Evolutionary conservation across 352 stramenopile genomes (phyloP).

Genomic region (Elongisporangium undulatum): DNA sequence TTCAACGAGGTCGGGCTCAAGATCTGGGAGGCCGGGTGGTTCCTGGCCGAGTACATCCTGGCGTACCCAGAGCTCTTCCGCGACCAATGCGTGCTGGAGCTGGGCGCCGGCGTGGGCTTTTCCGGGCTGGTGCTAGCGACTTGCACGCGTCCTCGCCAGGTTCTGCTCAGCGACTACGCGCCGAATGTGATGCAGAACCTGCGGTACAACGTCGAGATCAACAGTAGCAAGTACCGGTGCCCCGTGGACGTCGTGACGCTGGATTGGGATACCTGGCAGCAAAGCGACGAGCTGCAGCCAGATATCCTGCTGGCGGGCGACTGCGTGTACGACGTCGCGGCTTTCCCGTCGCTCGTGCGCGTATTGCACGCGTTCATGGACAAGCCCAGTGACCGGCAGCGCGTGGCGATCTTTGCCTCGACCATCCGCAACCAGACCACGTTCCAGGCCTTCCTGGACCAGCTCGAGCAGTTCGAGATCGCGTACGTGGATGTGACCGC

Average conservation of each 20-base stretch:
- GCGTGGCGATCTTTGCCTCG: conserved; percentile 65
- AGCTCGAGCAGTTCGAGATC: conserved; percentile 44
- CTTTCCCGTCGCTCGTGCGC: conserved; percentile 53
- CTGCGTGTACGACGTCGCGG: conserved; percentile 68
- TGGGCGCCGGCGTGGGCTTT: conserved; percentile 72
- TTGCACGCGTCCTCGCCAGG: conserved; percentile 18
- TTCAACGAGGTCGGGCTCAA: conserved; percentile 84
- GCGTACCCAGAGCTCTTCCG: conserved; percentile 45
- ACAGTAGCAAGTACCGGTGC: conserved; percentile 35
- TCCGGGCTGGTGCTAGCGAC: conserved; percentile 56
- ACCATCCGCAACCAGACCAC: conserved; percentile 76
- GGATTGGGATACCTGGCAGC: conserved; percentile 70
- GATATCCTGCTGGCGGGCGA: conserved; percentile 72
- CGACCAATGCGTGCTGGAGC: conserved; percentile 51
- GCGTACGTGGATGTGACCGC: conserved; percentile 62
- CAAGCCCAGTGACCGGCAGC: conserved; percentile 6
- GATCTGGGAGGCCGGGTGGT: conserved; percentile 76
- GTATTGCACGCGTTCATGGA: conserved; percentile 57
- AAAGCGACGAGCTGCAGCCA: conserved; percentile 13
- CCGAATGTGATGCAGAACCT: conserved; percentile 82
- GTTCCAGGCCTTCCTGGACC: conserved; percentile 70
- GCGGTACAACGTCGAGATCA: conserved; percentile 80
- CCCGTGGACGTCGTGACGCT: conserved; percentile 51
- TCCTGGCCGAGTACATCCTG: conserved; percentile 71
- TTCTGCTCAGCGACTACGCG: conserved; percentile 76